Percentiles rank a stretch among this genome's conserved stretches.
Evolutionary conservation across 306 rosid genomes (phyloP).

Genomic region (Cucumis cinereus): DNA sequence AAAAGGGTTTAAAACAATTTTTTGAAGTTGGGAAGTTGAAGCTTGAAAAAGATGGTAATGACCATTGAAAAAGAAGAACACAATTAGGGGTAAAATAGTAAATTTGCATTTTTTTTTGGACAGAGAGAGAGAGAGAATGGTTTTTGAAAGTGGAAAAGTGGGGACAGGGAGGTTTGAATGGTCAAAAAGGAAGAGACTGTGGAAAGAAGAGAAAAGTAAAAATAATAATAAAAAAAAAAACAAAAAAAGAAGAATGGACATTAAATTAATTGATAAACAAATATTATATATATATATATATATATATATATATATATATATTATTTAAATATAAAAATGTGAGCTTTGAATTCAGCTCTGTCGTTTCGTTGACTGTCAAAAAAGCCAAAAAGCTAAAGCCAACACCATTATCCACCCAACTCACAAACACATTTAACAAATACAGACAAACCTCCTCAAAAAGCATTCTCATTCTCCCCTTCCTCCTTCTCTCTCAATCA

Average conservation of each 20-base stretch:
- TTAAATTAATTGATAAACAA: not conserved
- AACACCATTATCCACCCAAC: constrained; percentile 10
- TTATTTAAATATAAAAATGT: constrained; percentile 6
- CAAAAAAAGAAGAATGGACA: constrained; percentile 7
- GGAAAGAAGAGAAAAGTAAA: constrained; percentile 19
- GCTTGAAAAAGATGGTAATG: not conserved
- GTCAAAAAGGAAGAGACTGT: constrained; percentile 50
- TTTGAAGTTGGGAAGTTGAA: not conserved
- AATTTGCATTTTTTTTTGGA: not conserved
- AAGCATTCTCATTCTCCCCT: not conserved
- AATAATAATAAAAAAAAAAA: constrained; percentile 4
- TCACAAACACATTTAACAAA: constrained; percentile 16
- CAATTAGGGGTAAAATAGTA: not conserved
- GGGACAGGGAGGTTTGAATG: constrained; percentile 23
- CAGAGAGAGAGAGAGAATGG: not conserved
- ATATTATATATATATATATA: not conserved
- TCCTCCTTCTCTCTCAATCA: not conserved
- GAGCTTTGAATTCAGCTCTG: constrained; percentile 13
- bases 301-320: too few relatives aligned
- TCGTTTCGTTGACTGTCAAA: constrained; percentile 27
- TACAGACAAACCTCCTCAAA: not conserved
- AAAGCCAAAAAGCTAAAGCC: constrained; percentile 1
- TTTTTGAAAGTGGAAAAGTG: not conserved
- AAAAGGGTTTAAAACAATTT: not conserved
- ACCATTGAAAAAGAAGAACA: not conserved